Conservation (phyloP, 352 stramenopile genomes). For the Pythium scleroteichum region DNA sequence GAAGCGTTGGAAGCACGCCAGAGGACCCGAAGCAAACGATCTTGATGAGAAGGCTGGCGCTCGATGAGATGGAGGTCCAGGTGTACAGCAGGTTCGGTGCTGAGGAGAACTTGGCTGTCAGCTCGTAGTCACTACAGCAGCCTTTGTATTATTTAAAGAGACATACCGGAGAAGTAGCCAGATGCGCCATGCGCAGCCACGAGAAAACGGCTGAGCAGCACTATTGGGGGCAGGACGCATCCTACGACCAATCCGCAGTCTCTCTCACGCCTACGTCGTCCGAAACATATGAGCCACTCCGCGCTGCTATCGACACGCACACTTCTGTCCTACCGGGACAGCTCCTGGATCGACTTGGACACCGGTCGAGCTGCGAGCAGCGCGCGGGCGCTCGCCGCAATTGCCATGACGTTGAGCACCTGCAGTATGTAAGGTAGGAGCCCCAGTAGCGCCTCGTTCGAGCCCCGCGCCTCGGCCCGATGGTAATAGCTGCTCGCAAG, state of each 20-base stretch:
- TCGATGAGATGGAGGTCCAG: slow-evolving; percentile 54
- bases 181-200: slow-evolving; percentile 29
- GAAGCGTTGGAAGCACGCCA: slow-evolving; percentile 34
- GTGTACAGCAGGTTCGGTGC: slow-evolving; percentile 54
- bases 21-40: slow-evolving; percentile 38
- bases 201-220: slow-evolving; percentile 59
- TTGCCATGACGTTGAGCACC: slow-evolving; percentile 33
- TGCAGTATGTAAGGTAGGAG: slow-evolving; percentile 41
- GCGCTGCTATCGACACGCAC: no score
- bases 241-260: slow-evolving; percentile 61
- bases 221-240: slow-evolving; percentile 56
- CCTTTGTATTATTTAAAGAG: no score
- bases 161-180: slow-evolving; percentile 32
- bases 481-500: slow-evolving; percentile 22
- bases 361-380: slow-evolving; percentile 23
- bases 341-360: slow-evolving; percentile 21
- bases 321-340: slow-evolving; percentile 18
- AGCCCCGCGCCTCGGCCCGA: background rate
- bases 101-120: background rate
- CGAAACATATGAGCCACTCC: no score
- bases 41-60: slow-evolving; percentile 48
- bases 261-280: slow-evolving; percentile 41
- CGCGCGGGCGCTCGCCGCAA: slow-evolving; percentile 32
- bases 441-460: slow-evolving; percentile 4
- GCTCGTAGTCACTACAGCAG: background rate